Conservation (phyloP, 2,329 filamentous ascomycete genomes). For the Cryphonectria carpinicola region DNA sequence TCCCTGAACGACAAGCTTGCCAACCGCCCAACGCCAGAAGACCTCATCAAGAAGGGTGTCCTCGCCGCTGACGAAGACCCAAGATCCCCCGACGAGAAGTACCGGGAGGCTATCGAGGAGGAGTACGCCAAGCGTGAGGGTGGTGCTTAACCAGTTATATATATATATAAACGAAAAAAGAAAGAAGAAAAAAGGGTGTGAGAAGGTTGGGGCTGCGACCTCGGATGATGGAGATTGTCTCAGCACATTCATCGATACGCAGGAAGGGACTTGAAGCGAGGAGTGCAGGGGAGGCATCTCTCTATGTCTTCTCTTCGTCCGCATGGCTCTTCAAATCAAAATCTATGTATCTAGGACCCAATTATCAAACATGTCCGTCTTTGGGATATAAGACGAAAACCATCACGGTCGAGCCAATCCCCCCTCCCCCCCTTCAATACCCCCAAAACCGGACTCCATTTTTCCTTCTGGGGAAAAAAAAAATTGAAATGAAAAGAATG, state of each 20-base stretch:
- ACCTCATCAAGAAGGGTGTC: conserved; percentile 79
- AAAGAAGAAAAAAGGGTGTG: neutral
- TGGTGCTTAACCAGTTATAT: conserved; percentile 53
- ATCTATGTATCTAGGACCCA: neutral
- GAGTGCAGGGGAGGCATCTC: neutral
- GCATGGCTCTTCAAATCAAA: neutral
- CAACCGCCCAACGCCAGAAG: conserved; percentile 74
- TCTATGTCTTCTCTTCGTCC: neutral
- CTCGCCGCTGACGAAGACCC: conserved; percentile 65
- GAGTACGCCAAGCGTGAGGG: conserved; percentile 68
- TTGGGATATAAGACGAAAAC: neutral
- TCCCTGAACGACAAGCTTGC: conserved; percentile 85
- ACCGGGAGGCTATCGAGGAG: conserved; percentile 65
- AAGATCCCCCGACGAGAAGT: conserved; percentile 59
- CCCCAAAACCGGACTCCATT: too few relatives aligned
- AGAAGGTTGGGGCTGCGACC: neutral
- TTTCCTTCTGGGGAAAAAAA: too few relatives aligned
- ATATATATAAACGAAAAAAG: too few relatives aligned
- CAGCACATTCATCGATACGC: neutral
- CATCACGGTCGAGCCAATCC: neutral
- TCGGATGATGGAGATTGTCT: neutral
- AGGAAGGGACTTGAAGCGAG: neutral
- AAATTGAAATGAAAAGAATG: neutral
- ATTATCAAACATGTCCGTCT: neutral
- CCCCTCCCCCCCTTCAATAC: too few relatives aligned